Base-by-base conservation (phyloP, 1,284 basidiomycete species). In the Apiotrichum brassicae region DNA sequence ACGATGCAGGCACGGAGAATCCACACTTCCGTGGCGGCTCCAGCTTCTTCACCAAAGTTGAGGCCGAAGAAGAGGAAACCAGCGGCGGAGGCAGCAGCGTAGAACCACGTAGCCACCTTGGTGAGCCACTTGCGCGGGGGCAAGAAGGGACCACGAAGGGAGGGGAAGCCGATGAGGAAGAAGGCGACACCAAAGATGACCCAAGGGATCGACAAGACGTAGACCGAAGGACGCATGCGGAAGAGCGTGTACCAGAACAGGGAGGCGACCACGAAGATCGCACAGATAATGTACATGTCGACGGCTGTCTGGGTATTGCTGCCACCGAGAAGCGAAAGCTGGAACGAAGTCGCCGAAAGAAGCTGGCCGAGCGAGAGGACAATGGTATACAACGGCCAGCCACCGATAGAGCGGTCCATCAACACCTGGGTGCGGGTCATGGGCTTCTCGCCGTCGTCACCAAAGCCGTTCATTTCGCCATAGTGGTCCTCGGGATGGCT, bases 31-130 rank as follows among this genome's bases (percentile, higher is more conserved):
- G 89, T 91, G 1, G 88, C 87, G 47, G 90, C 88, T 64, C 90
- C 87, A 26, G 89, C 90, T 79, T 93, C 90, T 76, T 94, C 90
- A 73, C 90, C 90, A 70, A 93, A 94, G 74, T 94, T 94, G 59
- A 92, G 79, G 69, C 90, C 89, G 65, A 94, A 94, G 80, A 90
- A 92, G 51, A 83, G 75, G 78, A 93, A 94, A 18, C 86, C 84
- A 33, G 86, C 90, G 9, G 89, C 84, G 25, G 90, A 93, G 13
- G 86, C 89, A 43, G 88, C 74, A 39, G 90, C 89, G 74, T 94
- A 94, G 46, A 58, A 54, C 87, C 89, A 93, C 1, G 87, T 91
- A 14, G 90, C 88, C 30, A 82, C 76, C 63, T 83, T 85, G 30
- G 86, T 78, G 38, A 93, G 74, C 46, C 79, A 79, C 33, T 77